phyloP scores from a whole-genome alignment of 352 stramenopile species.

The Globisporangium rhizosaccharum region DNA sequence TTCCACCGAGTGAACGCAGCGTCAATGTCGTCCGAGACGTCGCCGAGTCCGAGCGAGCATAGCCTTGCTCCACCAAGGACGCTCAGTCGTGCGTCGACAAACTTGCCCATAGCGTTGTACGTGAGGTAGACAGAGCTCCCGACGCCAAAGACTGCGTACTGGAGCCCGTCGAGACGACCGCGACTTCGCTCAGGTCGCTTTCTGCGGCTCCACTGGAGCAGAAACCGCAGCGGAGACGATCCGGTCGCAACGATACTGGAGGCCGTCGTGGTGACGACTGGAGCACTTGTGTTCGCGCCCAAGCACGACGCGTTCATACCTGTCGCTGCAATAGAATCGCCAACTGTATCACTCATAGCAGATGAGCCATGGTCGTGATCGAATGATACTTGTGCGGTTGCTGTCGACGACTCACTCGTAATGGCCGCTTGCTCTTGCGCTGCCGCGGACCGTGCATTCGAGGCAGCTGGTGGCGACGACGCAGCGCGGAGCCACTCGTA shows the following conservation, averaged over 20 bases:
- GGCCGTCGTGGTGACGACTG: not conserved
- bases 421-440: not conserved
- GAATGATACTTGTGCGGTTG: not conserved
- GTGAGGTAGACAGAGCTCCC: slow-evolving; percentile 94
- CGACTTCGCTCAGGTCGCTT: not conserved
- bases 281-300: no score
- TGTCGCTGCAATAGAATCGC: no score
- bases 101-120: slow-evolving; percentile 93
- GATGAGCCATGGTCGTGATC: not conserved
- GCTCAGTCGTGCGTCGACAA: slow-evolving; percentile 79
- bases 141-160: slow-evolving; percentile 94
- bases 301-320: no score
- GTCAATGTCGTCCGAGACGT: slow-evolving; percentile 88
- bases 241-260: no score
- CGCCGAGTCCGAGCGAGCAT: slow-evolving; percentile 78
- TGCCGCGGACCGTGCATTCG: not conserved
- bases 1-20: slow-evolving; percentile 70
- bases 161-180: slow-evolving; percentile 32
- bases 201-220: slow-evolving; percentile 6
- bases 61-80: slow-evolving; percentile 75
- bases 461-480: not conserved
- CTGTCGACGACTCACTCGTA: not conserved
- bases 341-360: not conserved
- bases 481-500: slow-evolving; percentile 70
- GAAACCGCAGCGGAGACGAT: slow-evolving; percentile 4